These are phyloP conservation scores for Spathaspora arborariae DNA, from an alignment of 805 yeast genomes.

Conservation along the genomic window DNA sequence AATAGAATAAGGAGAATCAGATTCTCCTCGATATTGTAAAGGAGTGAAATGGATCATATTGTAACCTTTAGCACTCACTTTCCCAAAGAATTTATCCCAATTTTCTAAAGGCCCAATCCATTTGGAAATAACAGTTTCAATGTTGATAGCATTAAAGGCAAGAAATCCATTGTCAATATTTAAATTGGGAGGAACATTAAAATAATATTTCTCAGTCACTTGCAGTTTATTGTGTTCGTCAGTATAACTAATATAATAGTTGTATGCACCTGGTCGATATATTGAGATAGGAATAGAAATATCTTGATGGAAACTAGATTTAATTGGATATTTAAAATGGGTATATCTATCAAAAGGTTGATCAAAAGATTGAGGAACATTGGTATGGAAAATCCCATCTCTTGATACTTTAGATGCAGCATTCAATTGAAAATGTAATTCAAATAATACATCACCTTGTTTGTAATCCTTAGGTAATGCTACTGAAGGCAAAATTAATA, in stretches of 20 bases:
- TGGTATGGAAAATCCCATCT: slow-evolving; percentile 70
- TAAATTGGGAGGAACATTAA: slow-evolving; percentile 78
- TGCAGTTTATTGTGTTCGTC: slow-evolving; percentile 16
- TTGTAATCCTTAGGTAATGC: slow-evolving; percentile 31
- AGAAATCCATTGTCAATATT: slow-evolving; percentile 51
- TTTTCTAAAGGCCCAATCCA: slow-evolving; percentile 72
- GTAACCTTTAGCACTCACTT: slow-evolving; percentile 72
- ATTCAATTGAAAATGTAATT: slow-evolving; percentile 58
- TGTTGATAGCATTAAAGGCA: slow-evolving; percentile 72
- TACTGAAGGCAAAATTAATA: slow-evolving; percentile 47
- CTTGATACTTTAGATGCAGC: slow-evolving; percentile 74
- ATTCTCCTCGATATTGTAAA: slow-evolving; percentile 80
- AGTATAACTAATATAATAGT: slow-evolving; percentile 64
- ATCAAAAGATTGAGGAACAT: slow-evolving; percentile 50
- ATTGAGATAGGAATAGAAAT: slow-evolving; percentile 57
- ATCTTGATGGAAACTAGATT: slow-evolving; percentile 62
- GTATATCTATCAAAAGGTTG: slow-evolving; percentile 52
- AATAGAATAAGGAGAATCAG: slow-evolving; percentile 91
- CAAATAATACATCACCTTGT: slow-evolving; percentile 40
- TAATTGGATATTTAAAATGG: slow-evolving; percentile 49
- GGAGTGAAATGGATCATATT: slow-evolving; percentile 98
- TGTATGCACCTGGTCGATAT: slow-evolving; percentile 72
- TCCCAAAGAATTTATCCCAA: slow-evolving; percentile 67
- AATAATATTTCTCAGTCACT: slow-evolving; percentile 60
- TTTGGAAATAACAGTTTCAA: slow-evolving; percentile 85